phyloP scores from a whole-genome alignment of 2,329 filamentous ascomycete genomes.

The Alternaria brassicicola region DNA sequence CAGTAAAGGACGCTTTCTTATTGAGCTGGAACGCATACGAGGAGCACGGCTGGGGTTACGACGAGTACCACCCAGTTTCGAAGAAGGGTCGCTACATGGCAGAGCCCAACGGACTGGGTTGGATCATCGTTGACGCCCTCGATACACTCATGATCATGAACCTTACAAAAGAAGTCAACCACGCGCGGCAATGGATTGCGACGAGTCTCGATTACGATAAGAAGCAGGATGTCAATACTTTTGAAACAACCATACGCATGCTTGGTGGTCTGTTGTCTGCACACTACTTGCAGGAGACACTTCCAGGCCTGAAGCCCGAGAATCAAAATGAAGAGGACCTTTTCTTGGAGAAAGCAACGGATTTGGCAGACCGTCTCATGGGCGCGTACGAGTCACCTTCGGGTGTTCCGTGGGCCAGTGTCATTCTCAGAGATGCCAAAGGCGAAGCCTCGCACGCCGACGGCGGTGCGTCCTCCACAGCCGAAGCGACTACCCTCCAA shows the following conservation, averaged over 20 bases:
- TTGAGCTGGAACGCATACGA: constrained; percentile 93
- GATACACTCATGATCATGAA: constrained; percentile 99
- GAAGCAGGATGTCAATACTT: constrained; percentile 94
- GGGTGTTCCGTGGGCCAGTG: constrained; percentile 86
- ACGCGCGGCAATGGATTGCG: constrained; percentile 88
- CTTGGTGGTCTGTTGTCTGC: constrained; percentile 89
- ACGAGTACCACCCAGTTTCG: constrained; percentile 84
- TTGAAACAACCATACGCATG: constrained; percentile 98
- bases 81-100: constrained; percentile 86
- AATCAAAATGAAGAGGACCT: constrained; percentile 82
- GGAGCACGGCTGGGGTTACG: constrained; percentile 90
- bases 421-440: constrained; percentile 79
- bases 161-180: constrained; percentile 79
- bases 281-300: constrained; percentile 88
- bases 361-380: constrained; percentile 85
- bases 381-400: constrained; percentile 86
- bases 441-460: constrained; percentile 84
- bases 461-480: constrained; percentile 87
- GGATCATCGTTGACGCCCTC: constrained; percentile 96
- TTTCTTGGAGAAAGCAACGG: constrained; percentile 94
- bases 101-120: constrained; percentile 79
- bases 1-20: constrained; percentile 87
- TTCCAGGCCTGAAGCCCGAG: constrained; percentile 76
- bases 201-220: constrained; percentile 84
- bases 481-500: constrained; percentile 89